A percentile compares a stretch with the other conserved stretches of the same genome.
These are phyloP conservation scores for Colletotrichum lupini DNA, from an alignment of 2,329 filamentous ascomycete genomes.

Conservation along the genomic window DNA sequence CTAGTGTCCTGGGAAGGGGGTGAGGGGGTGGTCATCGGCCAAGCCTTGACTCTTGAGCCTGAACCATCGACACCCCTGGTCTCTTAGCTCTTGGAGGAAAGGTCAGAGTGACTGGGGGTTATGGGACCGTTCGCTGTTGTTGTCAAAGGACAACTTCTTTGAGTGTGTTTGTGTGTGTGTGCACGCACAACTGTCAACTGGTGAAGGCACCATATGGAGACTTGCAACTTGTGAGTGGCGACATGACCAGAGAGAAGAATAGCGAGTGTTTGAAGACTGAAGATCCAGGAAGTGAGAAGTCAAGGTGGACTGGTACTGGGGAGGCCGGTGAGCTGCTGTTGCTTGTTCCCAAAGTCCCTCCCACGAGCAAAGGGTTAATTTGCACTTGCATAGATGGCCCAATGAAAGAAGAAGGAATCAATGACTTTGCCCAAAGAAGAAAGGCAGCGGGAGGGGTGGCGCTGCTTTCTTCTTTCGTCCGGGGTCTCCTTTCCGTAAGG, in stretches of 20 bases:
- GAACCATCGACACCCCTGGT: constrained; percentile 20
- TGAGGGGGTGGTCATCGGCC: constrained; percentile 23
- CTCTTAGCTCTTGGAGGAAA: constrained; percentile 12
- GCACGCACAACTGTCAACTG: background rate
- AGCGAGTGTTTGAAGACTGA: background rate
- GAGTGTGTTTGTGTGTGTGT: too few species aligned
- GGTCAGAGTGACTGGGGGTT: constrained; percentile 10
- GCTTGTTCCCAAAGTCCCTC: constrained; percentile 14
- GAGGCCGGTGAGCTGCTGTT: background rate
- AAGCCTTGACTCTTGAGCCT: constrained; percentile 21
- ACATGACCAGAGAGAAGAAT: constrained; percentile 5
- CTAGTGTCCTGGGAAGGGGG: constrained; percentile 4
- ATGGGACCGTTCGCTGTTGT: background rate
- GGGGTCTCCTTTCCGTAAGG: constrained; percentile 30
- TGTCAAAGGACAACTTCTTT: background rate
- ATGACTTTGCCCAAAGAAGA: constrained; percentile 26
- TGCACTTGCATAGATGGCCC: constrained; percentile 5
- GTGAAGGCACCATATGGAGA: background rate
- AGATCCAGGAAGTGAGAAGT: background rate
- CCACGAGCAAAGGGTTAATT: constrained; percentile 14
- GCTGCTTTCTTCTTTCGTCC: constrained; percentile 19
- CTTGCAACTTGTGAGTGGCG: background rate
- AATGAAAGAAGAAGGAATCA: constrained; percentile 11
- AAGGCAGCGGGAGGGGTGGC: constrained; percentile 26
- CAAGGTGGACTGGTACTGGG: constrained; percentile 5